Conservation (phyloP, 257 asterid species). For the Hygrophila difformis region DNA sequence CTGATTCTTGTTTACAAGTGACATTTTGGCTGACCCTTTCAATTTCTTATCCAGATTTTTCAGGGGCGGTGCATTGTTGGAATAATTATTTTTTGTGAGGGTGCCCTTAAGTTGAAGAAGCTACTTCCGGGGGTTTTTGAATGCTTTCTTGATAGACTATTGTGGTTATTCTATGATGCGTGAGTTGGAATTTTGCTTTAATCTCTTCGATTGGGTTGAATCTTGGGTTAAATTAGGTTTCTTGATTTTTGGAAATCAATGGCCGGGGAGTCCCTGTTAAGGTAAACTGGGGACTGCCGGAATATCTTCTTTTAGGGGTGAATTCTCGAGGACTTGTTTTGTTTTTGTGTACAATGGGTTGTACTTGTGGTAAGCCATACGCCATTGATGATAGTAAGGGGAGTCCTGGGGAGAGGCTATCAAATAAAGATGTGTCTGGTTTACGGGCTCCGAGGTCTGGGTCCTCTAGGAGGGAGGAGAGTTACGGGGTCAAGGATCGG, state of each 20-base stretch:
- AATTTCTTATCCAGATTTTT: constrained; percentile 18
- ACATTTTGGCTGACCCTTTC: constrained; percentile 14
- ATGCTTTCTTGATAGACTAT: constrained; percentile 13
- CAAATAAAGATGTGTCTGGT: constrained; percentile 41
- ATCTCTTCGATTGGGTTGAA: constrained; percentile 17
- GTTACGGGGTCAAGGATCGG: constrained; percentile 44
- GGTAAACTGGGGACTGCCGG: constrained; percentile 15
- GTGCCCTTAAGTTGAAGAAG: background rate
- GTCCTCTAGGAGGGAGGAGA: constrained; percentile 64
- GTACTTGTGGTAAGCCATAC: constrained; percentile 68
- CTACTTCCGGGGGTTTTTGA: constrained; percentile 6
- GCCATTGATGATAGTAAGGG: constrained; percentile 71
- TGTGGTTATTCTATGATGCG: constrained; percentile 8
- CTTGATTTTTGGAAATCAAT: constrained; percentile 19
- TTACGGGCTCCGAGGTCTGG: constrained; percentile 39
- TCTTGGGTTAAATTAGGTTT: constrained; percentile 26
- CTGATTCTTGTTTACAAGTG: constrained; percentile 23
- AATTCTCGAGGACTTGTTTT: constrained; percentile 27
- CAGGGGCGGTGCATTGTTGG: background rate
- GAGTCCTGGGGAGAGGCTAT: constrained; percentile 59
- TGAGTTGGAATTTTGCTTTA: constrained; percentile 26
- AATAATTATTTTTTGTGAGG: background rate
- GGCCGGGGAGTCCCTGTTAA: constrained; percentile 37
- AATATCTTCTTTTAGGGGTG: constrained; percentile 32
- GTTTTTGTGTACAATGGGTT: constrained; percentile 50